Evolutionary conservation across 2,329 filamentous ascomycete genomes (phyloP).

Genomic region (Chaetomiaceae sp.): DNA sequence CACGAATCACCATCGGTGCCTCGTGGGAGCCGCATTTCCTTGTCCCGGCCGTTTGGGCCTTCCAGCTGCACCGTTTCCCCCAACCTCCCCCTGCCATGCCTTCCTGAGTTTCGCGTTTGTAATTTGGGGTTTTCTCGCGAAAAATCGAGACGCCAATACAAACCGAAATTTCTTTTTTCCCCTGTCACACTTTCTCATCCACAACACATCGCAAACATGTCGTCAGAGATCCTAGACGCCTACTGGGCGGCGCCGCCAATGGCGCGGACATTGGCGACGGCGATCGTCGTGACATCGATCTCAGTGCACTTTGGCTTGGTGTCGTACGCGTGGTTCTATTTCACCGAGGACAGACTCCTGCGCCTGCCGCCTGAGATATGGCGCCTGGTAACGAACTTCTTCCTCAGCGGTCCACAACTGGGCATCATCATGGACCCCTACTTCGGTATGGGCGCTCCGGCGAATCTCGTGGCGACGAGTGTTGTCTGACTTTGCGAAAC

Average conservation of each 20-base stretch:
- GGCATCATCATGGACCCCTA: conserved; percentile 69
- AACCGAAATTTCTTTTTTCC: conserved; percentile 9
- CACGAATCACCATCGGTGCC: conserved; percentile 27
- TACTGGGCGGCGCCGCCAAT: conserved; percentile 42
- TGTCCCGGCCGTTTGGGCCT: conserved; percentile 10
- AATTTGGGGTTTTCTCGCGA: conserved; percentile 20
- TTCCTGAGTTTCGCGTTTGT: conserved; percentile 17
- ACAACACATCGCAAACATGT: conserved; percentile 14
- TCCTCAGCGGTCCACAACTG: conserved; percentile 38
- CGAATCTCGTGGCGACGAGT: conserved; percentile 13
- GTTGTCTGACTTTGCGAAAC: conserved; percentile 19
- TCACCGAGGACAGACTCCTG: conserved; percentile 50
- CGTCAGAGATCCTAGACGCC: conserved; percentile 37
- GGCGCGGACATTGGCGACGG: conserved; percentile 63
- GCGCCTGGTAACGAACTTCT: conserved; percentile 41
- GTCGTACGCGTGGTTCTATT: conserved; percentile 48
- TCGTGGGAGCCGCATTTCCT: conserved; percentile 19
- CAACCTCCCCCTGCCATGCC: conserved; percentile 13
- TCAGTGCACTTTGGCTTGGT: conserved; percentile 56
- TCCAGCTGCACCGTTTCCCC: conserved; percentile 12
- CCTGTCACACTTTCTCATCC: conserved; percentile 2
- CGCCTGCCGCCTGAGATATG: conserved; percentile 48
- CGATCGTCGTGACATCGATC: conserved; percentile 59
- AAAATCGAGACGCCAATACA: conserved; percentile 15
- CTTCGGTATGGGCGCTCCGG: conserved; percentile 48